Base-by-base conservation (phyloP, 164 flowering plant genomes). In the Euptelea pleiosperma region DNA sequence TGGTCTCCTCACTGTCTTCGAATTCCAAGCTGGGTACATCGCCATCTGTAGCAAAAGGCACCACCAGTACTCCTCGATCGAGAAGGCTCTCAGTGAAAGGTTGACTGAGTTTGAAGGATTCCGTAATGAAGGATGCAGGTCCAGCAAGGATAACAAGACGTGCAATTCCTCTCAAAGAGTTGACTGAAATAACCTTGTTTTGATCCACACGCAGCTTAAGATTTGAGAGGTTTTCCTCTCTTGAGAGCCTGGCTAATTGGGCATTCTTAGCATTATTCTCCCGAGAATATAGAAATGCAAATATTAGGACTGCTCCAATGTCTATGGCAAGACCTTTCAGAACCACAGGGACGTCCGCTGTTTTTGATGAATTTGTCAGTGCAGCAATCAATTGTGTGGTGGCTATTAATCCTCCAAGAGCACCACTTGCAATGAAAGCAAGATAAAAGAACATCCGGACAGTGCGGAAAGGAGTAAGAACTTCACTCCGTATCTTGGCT, bases 391-490 rank as follows among this genome's bases (percentile, higher is more conserved):
- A 62, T 52, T 68, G 90, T n/a, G 88, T 72, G 21, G 70, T 37
- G 21, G 97, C 92, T 56, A 93, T 90, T 42, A 93, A 57, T 58
- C 87, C 93, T 69, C 99, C 99, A 9, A 93, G 51, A 25, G 75
- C 26, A 61, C 73, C 97, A 70, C 96, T 88, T 21, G 92, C 96
- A 36, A 93, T 76, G 70, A 93, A 93, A 39, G 99, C 95, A 35
- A 90, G 75, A 60, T 93, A 93, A 65, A 93, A 93, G 81, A 93
- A 93, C 95, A 90, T 90, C 52, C 99, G 76, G 16, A 93, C 80
- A 8, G 99, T 67, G 3, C 99, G 90, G 49, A 90, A 93, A 5
- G 99, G 99, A 65, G 99, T 55, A 16, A 93, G 85, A 33, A 93
- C 99, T 78, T 93, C 99, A 64, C 95, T 83, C 39, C 99, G 51